phyloP scores from a whole-genome alignment of 1,284 basidiomycete species.

The Coniferiporia weirii region DNA sequence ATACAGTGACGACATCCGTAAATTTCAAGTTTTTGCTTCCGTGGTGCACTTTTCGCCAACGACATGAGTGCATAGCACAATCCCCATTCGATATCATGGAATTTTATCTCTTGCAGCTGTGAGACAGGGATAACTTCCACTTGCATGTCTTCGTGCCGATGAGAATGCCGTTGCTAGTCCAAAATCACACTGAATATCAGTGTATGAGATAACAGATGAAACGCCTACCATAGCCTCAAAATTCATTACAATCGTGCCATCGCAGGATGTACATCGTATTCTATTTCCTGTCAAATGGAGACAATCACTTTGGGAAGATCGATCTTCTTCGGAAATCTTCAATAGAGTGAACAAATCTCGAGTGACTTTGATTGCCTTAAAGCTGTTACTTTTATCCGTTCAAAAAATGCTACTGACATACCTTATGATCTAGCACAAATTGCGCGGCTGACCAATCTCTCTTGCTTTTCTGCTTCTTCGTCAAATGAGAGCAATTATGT shows the following conservation, averaged over 20 bases:
- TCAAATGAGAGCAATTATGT: conserved; percentile 43
- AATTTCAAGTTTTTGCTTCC: conserved; percentile 30
- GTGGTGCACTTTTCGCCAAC: conserved; percentile 21
- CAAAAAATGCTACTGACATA: conserved; percentile 24
- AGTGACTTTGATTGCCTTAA: conserved; percentile 41
- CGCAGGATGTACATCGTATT: conserved; percentile 49
- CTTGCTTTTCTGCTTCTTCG: conserved; percentile 28
- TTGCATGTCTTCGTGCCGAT: conserved; percentile 53
- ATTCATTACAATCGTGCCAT: conserved; percentile 45
- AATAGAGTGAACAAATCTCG: conserved; percentile 32
- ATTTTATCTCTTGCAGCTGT: conserved; percentile 22
- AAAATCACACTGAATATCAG: background rate
- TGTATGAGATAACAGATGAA: conserved; percentile 2
- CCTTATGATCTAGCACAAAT: conserved; percentile 56
- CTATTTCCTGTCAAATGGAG: conserved; percentile 25
- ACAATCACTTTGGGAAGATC: conserved; percentile 21
- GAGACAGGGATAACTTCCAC: conserved; percentile 31
- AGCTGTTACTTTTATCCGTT: conserved; percentile 16
- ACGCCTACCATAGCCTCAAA: conserved; percentile 42
- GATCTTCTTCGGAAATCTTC: conserved; percentile 30
- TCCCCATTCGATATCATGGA: conserved; percentile 30
- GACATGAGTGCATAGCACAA: conserved; percentile 29
- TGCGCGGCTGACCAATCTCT: conserved; percentile 41
- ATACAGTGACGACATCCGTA: conserved; percentile 55
- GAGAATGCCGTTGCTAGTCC: conserved; percentile 51